These are phyloP conservation scores for Cladorrhinum sp. DNA, from an alignment of 2,329 filamentous ascomycete genomes.

Conservation along the genomic window DNA sequence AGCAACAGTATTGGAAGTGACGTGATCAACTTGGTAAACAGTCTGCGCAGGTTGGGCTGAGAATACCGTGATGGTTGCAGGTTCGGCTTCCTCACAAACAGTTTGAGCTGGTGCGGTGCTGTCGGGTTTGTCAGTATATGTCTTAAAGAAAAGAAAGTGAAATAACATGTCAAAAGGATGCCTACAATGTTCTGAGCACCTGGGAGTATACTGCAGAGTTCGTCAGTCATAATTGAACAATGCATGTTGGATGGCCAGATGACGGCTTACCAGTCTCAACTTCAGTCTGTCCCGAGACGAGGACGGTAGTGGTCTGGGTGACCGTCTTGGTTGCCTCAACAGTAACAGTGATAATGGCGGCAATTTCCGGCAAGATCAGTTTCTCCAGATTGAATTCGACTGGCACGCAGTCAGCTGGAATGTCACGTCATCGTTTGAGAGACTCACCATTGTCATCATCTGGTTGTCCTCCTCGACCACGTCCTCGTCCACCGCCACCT, in stretches of 20 bases:
- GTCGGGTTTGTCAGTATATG: slow-evolving; percentile 6
- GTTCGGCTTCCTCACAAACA: slow-evolving; percentile 20
- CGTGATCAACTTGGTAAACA: slow-evolving; percentile 18
- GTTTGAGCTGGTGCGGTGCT: slow-evolving; percentile 26
- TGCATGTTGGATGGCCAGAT: background rate
- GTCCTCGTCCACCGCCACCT: slow-evolving; percentile 2
- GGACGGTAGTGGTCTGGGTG: slow-evolving; percentile 22
- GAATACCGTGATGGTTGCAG: slow-evolving; percentile 21
- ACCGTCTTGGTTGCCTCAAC: slow-evolving; percentile 25
- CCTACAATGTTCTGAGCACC: slow-evolving; percentile 23
- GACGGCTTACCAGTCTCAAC: slow-evolving; percentile 23
- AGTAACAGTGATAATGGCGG: slow-evolving; percentile 25
- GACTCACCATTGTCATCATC: background rate
- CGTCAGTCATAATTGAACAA: background rate
- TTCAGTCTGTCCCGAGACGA: slow-evolving; percentile 19
- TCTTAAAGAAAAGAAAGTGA: background rate
- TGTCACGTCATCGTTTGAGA: background rate
- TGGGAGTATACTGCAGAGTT: slow-evolving; percentile 16
- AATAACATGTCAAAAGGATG: background rate
- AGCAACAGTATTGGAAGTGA: slow-evolving; percentile 16
- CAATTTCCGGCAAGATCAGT: slow-evolving; percentile 16
- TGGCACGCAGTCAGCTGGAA: background rate
- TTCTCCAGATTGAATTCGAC: background rate
- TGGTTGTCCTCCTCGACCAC: background rate
- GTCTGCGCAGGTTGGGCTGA: slow-evolving; percentile 18